These are phyloP conservation scores for Myriosclerotinia duriaeana DNA, from an alignment of 2,329 filamentous ascomycete species.

Conservation along the genomic window DNA sequence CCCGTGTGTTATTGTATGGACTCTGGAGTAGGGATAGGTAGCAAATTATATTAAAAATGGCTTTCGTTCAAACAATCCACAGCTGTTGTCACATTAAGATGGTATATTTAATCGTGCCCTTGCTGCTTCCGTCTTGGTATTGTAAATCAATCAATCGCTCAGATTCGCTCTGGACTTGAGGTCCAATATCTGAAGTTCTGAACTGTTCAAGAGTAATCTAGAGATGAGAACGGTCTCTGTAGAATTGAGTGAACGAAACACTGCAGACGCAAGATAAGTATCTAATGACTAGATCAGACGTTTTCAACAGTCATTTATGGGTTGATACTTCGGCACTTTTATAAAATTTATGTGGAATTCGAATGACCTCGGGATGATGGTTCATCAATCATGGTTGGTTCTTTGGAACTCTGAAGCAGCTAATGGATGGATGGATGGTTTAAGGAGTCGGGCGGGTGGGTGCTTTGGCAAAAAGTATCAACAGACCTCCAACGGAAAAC, in stretches of 20 bases:
- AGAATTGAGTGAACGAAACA: neutral
- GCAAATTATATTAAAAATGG: neutral
- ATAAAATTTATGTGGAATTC: neutral
- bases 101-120: neutral
- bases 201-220: neutral
- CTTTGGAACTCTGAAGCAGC: constrained; percentile 7
- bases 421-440: neutral
- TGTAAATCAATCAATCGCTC: constrained; percentile 3
- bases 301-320: neutral
- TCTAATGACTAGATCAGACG: constrained; percentile 4
- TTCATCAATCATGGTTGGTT: no score
- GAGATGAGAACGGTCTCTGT: neutral
- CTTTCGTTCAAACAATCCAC: neutral
- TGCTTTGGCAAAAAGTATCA: constrained; percentile 7
- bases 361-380: no score
- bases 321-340: neutral
- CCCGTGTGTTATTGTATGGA: no score
- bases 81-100: neutral
- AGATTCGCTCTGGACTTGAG: constrained; percentile 3
- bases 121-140: neutral
- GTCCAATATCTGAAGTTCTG: neutral
- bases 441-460: neutral
- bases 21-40: no score
- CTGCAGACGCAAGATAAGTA: neutral
- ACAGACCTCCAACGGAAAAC: neutral